A percentile compares a stretch with the other conserved stretches of the same genome.
Conservation (phyloP, 768 basidiomycete species). For the Trametes coccinea region DNA sequence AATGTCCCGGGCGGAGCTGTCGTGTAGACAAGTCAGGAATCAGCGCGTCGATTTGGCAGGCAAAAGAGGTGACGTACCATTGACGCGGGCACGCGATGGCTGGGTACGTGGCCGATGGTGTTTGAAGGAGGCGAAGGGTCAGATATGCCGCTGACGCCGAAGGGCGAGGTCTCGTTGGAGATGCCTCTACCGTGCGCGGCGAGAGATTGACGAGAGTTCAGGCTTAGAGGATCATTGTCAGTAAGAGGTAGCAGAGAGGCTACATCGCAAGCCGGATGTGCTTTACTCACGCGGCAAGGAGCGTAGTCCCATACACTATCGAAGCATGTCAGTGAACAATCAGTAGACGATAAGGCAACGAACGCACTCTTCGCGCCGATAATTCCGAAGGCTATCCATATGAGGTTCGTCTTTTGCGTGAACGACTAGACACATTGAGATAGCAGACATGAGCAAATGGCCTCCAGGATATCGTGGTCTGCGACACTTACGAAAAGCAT, state of each 20-base stretch:
- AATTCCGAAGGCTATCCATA: slow-evolving; percentile 6
- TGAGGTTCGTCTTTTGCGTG: background rate
- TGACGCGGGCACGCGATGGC: too few relatives aligned
- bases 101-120: background rate
- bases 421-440: background rate
- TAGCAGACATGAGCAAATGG: too few relatives aligned
- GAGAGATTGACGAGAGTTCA: background rate
- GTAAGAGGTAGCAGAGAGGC: too few relatives aligned
- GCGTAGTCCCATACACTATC: background rate
- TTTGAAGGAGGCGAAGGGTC: background rate
- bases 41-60: too few relatives aligned
- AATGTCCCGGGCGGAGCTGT: background rate
- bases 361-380: background rate
- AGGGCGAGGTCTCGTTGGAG: background rate
- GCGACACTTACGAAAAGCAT: background rate
- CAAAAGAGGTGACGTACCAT: too few relatives aligned
- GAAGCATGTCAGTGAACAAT: background rate
- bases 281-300: slow-evolving; percentile 2
- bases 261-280: background rate
- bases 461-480: background rate
- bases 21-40: too few relatives aligned
- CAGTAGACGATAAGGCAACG: too few relatives aligned
- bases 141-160: background rate
- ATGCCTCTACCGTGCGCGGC: background rate
- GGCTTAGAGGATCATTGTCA: background rate